Percentiles rank a stretch among this genome's conserved stretches.
phyloP scores from a whole-genome alignment of 2,329 filamentous ascomycete species.

The Paraphoma sp. region DNA sequence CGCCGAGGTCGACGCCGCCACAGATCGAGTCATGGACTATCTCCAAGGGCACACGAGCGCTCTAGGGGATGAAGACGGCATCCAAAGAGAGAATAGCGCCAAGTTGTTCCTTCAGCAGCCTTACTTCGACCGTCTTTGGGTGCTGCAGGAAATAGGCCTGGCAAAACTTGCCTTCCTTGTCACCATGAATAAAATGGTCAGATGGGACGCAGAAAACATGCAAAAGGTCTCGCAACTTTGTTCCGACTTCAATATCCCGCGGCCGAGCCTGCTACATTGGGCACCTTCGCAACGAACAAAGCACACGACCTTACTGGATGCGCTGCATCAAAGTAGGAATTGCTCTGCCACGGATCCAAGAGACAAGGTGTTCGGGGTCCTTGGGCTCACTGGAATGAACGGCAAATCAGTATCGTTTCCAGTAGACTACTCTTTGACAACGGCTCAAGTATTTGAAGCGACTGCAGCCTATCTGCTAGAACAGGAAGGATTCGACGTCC shows the following conservation, averaged over 20 bases:
- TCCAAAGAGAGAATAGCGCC: not conserved
- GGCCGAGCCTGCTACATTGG: constrained; percentile 8
- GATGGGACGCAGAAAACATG: not conserved
- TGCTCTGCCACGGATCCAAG: constrained; percentile 11
- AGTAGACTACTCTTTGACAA: constrained; percentile 14
- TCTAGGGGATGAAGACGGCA: not conserved
- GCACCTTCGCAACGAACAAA: constrained; percentile 4
- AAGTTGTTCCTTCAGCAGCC: not conserved
- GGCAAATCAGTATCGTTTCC: not conserved
- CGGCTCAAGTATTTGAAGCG: constrained; percentile 4
- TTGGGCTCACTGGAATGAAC: constrained; percentile 7
- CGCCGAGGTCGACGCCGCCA: not conserved
- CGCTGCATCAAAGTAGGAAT: constrained; percentile 11
- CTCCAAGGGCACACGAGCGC: not conserved
- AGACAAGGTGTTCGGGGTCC: constrained; percentile 21
- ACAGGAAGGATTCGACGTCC: not conserved
- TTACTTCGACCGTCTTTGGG: not conserved
- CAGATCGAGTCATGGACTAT: not conserved
- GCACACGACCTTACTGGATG: constrained; percentile 6
- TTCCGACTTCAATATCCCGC: not conserved
- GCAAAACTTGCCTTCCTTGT: not conserved
- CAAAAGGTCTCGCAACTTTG: constrained; percentile 4
- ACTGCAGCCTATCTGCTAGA: constrained; percentile 7
- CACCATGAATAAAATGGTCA: not conserved
- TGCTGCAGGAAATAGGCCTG: not conserved